phyloP scores from a whole-genome alignment of 495 filamentous ascomycete species.

The Pseudevernia furfuracea region DNA sequence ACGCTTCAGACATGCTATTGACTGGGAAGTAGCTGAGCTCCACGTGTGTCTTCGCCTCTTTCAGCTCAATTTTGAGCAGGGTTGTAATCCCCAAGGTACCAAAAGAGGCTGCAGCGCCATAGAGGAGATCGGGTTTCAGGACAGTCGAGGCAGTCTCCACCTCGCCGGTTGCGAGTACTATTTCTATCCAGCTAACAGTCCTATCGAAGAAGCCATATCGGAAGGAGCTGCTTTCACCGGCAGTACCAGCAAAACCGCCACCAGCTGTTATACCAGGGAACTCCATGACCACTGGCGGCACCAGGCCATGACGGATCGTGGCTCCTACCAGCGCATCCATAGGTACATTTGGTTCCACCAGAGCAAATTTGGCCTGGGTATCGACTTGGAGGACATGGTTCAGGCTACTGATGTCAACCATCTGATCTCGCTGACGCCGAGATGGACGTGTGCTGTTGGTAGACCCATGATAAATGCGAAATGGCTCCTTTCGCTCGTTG shows the following conservation, averaged over 20 bases:
- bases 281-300: slow-evolving; percentile 51
- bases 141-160: slow-evolving; percentile 36
- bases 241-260: slow-evolving; percentile 49
- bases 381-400: slow-evolving; percentile 48
- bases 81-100: slow-evolving; percentile 50
- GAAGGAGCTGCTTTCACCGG: slow-evolving; percentile 49
- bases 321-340: slow-evolving; percentile 43
- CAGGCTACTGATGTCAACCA: slow-evolving; percentile 50
- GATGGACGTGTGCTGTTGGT: slow-evolving; percentile 63
- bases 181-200: slow-evolving; percentile 43
- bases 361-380: slow-evolving; percentile 29
- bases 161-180: slow-evolving; percentile 47
- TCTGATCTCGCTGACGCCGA: slow-evolving; percentile 35
- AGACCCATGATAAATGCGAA: slow-evolving; percentile 70
- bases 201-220: slow-evolving; percentile 49
- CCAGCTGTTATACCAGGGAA: slow-evolving; percentile 54
- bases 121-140: slow-evolving; percentile 42
- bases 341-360: slow-evolving; percentile 48
- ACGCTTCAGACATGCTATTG: slow-evolving; percentile 31
- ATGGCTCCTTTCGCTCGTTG: slow-evolving; percentile 51
- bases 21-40: slow-evolving; percentile 41
- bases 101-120: slow-evolving; percentile 42
- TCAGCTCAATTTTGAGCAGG: slow-evolving; percentile 43
- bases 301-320: slow-evolving; percentile 35
- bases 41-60: slow-evolving; percentile 40